Conservation (phyloP, 257 asterid species). For the Solanum sparsipilum region DNA sequence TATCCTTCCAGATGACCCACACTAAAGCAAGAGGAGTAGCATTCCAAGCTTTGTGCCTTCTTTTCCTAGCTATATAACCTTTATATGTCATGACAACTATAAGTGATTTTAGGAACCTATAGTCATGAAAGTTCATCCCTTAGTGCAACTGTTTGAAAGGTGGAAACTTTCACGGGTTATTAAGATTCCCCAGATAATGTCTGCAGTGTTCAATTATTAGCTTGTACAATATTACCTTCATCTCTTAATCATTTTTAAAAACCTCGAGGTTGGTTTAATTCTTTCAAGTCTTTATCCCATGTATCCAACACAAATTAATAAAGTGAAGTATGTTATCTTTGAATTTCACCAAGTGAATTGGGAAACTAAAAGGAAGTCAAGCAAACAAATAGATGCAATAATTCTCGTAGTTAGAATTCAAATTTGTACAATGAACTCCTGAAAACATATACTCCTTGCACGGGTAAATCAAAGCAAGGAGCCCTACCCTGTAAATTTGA, state of each 20-base stretch:
- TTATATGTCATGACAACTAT: not conserved
- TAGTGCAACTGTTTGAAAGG: not conserved
- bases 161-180: not conserved
- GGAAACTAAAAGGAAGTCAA: not conserved
- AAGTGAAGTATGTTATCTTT: not conserved
- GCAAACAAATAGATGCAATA: not conserved
- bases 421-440: not conserved
- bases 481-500: not conserved
- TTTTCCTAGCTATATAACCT: not conserved
- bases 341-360: not conserved
- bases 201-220: no score
- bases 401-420: not conserved
- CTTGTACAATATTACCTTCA: no score
- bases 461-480: not conserved
- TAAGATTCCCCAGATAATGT: no score
- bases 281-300: no score
- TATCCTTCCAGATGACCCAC: not conserved
- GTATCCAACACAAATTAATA: no score
- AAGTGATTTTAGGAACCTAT: no score
- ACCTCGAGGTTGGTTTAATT: no score
- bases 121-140: not conserved
- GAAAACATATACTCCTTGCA: not conserved
- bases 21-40: not conserved
- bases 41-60: not conserved
- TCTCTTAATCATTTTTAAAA: no score